Percentiles rank a stretch among this genome's conserved stretches.
Evolutionary conservation across 2,329 filamentous ascomycete species (phyloP).

Genomic region (Nothophaeocryptopus gaeumannii): DNA sequence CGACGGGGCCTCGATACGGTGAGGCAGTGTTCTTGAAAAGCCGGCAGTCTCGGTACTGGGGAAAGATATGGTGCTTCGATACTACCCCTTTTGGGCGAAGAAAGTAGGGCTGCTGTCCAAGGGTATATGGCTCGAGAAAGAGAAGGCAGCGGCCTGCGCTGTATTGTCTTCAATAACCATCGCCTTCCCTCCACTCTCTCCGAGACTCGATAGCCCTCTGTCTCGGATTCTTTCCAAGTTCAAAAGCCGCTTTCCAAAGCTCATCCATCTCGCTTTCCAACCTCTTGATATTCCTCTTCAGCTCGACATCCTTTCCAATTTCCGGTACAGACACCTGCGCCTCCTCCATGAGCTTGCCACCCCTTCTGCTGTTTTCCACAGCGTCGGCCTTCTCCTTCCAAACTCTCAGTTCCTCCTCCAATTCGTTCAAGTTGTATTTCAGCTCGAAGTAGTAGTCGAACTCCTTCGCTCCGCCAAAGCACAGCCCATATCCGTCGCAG

Average conservation of each 20-base stretch:
- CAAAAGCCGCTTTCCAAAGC: conserved; percentile 45
- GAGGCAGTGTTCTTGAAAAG: no score
- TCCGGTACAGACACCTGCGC: conserved; percentile 39
- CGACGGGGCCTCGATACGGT: no score
- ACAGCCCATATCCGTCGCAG: conserved; percentile 63
- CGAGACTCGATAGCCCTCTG: conserved; percentile 54
- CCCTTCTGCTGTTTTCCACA: conserved; percentile 38
- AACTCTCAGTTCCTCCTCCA: conserved; percentile 41
- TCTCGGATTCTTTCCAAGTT: conserved; percentile 51
- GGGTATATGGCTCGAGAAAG: no score
- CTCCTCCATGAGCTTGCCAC: conserved; percentile 41
- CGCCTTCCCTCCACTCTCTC: conserved; percentile 54
- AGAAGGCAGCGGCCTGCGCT: background rate
- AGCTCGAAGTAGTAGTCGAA: conserved; percentile 51
- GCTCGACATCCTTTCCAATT: conserved; percentile 42
- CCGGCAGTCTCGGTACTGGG: no score
- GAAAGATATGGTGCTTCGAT: no score
- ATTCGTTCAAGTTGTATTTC: conserved; percentile 42
- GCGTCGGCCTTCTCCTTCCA: conserved; percentile 43
- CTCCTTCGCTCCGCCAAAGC: conserved; percentile 53
- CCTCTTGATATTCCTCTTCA: conserved; percentile 45
- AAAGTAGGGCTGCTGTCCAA: no score
- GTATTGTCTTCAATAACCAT: conserved; percentile 48
- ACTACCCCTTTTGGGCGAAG: no score
- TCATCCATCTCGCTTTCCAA: conserved; percentile 44